phyloP scores from a whole-genome alignment of 2,329 filamentous ascomycete genomes.

The Aspergillus fumigatiaffinis region DNA sequence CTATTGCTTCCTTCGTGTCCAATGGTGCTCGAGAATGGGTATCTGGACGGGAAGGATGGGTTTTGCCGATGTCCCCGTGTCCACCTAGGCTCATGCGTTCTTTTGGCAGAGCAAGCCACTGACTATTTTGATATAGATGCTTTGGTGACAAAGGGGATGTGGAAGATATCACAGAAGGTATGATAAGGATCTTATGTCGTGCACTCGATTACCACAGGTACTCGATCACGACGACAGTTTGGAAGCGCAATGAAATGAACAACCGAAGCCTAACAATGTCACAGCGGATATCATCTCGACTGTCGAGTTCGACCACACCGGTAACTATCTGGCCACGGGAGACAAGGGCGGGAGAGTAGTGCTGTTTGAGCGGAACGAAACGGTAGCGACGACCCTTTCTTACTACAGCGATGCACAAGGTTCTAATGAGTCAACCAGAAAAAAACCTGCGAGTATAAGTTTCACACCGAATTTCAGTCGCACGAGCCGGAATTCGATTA shows the following conservation, averaged over 20 bases:
- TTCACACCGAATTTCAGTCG: slow-evolving; percentile 99
- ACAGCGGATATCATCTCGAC: slow-evolving; percentile 51
- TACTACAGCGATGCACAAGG: slow-evolving; percentile 1
- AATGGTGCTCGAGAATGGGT: background rate
- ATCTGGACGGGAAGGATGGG: background rate
- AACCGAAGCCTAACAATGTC: background rate
- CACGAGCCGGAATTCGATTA: slow-evolving; percentile 99
- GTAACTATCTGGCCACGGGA: slow-evolving; percentile 51
- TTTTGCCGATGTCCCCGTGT: background rate
- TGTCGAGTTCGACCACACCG: slow-evolving; percentile 51
- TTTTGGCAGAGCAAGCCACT: background rate
- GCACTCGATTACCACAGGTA: background rate
- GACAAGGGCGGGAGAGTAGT: slow-evolving; percentile 51
- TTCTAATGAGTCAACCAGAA: slow-evolving; percentile 60
- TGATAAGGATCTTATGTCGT: slow-evolving; percentile 10
- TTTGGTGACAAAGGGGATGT: slow-evolving; percentile 99
- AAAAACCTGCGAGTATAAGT: slow-evolving; percentile 99
- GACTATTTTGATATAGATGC: slow-evolving; percentile 59
- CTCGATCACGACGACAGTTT: background rate
- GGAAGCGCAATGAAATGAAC: background rate
- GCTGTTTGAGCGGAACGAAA: slow-evolving; percentile 75
- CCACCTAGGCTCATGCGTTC: background rate
- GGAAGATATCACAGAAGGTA: slow-evolving; percentile 97
- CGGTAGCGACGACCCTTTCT: slow-evolving; percentile 51
- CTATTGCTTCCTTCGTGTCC: background rate